Percentiles rank a stretch among this genome's conserved stretches.
Conservation (phyloP, 441 rosid genomes). For the Corymbia citriodora region DNA sequence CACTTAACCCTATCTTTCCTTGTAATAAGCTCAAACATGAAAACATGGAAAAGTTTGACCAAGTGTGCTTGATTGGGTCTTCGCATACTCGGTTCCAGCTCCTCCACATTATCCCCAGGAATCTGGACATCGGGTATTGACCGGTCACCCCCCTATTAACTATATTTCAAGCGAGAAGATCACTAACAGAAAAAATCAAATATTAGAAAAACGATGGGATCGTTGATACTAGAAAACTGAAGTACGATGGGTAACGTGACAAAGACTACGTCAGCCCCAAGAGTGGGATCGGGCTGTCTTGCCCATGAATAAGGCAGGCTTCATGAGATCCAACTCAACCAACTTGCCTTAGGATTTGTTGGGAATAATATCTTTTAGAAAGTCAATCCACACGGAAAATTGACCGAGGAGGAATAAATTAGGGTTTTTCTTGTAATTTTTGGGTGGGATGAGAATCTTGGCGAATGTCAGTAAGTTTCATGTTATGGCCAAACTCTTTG, state of each 20-base stretch:
- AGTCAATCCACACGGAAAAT: neutral
- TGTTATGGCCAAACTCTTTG: neutral
- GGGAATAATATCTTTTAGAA: neutral
- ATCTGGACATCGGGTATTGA: neutral
- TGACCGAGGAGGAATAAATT: neutral
- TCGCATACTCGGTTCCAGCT: neutral
- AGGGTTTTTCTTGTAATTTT: neutral
- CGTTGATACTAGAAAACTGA: neutral
- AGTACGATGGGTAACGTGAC: no score
- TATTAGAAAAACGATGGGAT: no score
- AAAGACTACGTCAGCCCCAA: no score
- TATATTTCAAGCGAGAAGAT: neutral
- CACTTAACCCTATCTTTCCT: neutral
- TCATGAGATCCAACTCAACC: neutral
- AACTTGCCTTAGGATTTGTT: neutral
- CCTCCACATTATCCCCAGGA: neutral
- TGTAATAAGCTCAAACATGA: neutral
- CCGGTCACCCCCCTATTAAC: neutral
- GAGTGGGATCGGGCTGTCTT: no score
- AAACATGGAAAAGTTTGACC: neutral
- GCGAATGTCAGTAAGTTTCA: neutral
- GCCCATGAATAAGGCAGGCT: neutral
- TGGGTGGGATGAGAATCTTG: neutral
- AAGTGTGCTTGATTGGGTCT: neutral
- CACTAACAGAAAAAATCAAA: neutral